phyloP scores from a whole-genome alignment of 352 stramenopile species.

The Plasmopara viticola region DNA sequence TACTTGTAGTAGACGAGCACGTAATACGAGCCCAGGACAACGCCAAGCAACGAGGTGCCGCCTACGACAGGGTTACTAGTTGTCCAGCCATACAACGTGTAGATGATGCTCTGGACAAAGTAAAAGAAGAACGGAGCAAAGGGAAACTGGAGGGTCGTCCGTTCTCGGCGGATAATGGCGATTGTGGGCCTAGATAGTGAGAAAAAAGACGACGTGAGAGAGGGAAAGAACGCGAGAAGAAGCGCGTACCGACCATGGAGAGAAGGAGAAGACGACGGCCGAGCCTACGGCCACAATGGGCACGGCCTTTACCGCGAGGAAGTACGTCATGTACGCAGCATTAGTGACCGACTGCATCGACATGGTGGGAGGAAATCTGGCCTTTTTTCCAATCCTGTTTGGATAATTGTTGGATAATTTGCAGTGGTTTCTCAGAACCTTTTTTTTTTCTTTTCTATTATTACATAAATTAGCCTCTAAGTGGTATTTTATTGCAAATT shows the following conservation, averaged over 20 bases:
- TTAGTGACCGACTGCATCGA: slow-evolving; percentile 60
- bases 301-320: slow-evolving; percentile 55
- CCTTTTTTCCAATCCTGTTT: too few species aligned
- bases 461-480: too few species aligned
- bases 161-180: slow-evolving; percentile 48
- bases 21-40: slow-evolving; percentile 58
- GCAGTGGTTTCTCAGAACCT: too few species aligned
- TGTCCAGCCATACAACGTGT: slow-evolving; percentile 66
- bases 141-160: slow-evolving; percentile 69
- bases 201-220: not conserved
- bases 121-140: slow-evolving; percentile 84
- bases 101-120: slow-evolving; percentile 78
- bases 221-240: too few species aligned
- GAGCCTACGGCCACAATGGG: slow-evolving; percentile 52
- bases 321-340: slow-evolving; percentile 62
- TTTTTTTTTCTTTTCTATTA: too few species aligned
- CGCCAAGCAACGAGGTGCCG: slow-evolving; percentile 47
- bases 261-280: slow-evolving; percentile 64
- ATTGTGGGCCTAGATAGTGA: slow-evolving; percentile 46
- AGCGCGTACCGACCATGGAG: slow-evolving; percentile 35
- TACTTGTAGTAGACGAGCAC: slow-evolving; percentile 65
- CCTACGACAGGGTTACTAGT: slow-evolving; percentile 58
- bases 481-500: too few species aligned
- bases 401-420: too few species aligned
- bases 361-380: slow-evolving; percentile 13